Evolutionary conservation across 164 flowering plant genomes (phyloP), one percentile per base, ranked within the genome.

Genomic region (Tinospora cordifolia): DNA sequence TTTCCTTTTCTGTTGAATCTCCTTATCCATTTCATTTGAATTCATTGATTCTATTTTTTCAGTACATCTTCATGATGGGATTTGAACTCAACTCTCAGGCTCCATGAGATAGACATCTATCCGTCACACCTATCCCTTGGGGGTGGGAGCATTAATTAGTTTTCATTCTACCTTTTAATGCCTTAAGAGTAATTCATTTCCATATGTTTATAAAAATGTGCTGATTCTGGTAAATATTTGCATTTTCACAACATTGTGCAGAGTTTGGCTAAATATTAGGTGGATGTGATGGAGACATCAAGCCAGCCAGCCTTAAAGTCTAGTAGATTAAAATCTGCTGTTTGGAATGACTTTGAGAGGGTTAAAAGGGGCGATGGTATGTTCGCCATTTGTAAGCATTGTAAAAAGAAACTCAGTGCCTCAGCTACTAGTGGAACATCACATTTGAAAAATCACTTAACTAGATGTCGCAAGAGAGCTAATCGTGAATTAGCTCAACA

Each of bases 291-390:
- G 97, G 97, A 90, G 70, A 49, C 79, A 62, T 7, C 83, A 24
- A 81, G 65, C 68, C 87, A 82, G 17, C 26, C 79, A 62, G 82
- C 73, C 47, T 65, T 76, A 8, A 85, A 83, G 74, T 76, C 88
- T 22, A 87, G 84, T 81, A 84, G 91, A 81, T 72, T 88, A 79
- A 92, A 88, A 40, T 92, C 96, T 66, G 83, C 84, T 40, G 96
- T 88, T 0, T 92, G 98, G 98, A 86, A 88, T 76, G 89, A 92
- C 77, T 90, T 90, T 75, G 92, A 92, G 70, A 83, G 91, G 75
- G 82, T 92, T 57, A 84, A 84, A 73, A 86, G 79, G 74, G 87
- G 84, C 60, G 91, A 88, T 34, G 77, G 74, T 10, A 87, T 88
- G 54, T 80, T 82, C 70, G 94, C 96, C 34, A 87, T 88, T 63